These are phyloP conservation scores for Nepenthes gracilis DNA, from an alignment of 148 eudicot genomes.

Conservation along the genomic window DNA sequence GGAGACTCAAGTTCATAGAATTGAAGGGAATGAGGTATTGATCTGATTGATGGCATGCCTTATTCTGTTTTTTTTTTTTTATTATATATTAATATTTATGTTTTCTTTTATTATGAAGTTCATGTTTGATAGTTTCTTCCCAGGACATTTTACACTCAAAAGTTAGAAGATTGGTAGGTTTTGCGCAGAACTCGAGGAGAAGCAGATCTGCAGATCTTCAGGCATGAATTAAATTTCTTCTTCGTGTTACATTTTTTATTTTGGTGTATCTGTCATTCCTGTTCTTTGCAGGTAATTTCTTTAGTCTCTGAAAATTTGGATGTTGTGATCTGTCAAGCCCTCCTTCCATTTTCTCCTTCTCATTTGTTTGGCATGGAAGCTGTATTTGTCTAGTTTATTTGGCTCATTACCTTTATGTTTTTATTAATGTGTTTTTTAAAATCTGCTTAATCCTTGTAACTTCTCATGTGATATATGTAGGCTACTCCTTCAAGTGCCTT, in stretches of 20 bases:
- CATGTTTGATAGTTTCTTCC: slow-evolving; percentile 7
- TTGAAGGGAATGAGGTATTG: slow-evolving; percentile 57
- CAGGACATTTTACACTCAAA: slow-evolving; percentile 42
- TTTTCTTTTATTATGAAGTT: neutral
- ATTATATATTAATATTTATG: neutral
- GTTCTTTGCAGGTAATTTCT: neutral
- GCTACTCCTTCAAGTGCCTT: slow-evolving; percentile 42
- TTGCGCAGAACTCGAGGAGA: slow-evolving; percentile 22
- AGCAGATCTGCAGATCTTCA: slow-evolving; percentile 34
- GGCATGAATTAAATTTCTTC: slow-evolving; percentile 21
- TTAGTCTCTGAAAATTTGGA: neutral
- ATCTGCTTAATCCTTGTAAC: slow-evolving; percentile 1
- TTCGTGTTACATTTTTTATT: neutral
- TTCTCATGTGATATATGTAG: slow-evolving; percentile 23
- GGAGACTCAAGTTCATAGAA: slow-evolving; percentile 48
- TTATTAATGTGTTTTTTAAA: neutral
- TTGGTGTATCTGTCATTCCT: neutral
- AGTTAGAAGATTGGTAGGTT: slow-evolving; percentile 38
- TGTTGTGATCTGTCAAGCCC: neutral
- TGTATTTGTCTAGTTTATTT: neutral
- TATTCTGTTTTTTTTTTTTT: neutral
- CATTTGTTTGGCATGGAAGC: neutral
- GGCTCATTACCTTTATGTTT: neutral
- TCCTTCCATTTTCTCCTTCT: too few species aligned
- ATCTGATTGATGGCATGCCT: neutral